phyloP scores from a whole-genome alignment of 116 monocot genomes.

The Phalaenopsis hybrid region DNA sequence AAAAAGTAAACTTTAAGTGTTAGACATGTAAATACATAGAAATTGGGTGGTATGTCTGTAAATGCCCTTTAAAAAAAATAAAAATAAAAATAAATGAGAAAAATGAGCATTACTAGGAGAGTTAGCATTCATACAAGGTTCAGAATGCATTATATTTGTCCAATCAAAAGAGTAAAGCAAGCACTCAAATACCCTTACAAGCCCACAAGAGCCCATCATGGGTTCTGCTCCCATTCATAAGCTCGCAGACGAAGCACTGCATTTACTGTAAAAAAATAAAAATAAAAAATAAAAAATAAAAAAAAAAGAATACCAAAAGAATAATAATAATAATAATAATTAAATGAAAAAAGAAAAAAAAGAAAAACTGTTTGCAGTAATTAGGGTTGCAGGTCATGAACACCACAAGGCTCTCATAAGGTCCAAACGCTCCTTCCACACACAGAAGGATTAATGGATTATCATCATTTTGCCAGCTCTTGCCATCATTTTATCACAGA shows the following conservation, averaged over 20 bases:
- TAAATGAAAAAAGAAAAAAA: no score
- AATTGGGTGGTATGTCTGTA: no score
- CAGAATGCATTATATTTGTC: neutral
- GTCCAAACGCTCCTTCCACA: neutral
- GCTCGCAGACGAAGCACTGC: neutral
- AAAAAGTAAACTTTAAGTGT: no score
- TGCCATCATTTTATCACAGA: constrained; percentile 11
- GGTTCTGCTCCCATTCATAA: neutral
- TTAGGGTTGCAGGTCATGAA: neutral
- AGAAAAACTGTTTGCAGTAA: neutral
- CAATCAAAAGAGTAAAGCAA: neutral
- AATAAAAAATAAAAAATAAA: neutral
- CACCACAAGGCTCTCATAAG: neutral
- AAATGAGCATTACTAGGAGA: neutral
- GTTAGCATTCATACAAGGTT: neutral
- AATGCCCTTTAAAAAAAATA: no score
- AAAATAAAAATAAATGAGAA: neutral
- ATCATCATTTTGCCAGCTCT: constrained; percentile 6
- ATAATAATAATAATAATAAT: no score
- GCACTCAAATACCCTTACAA: neutral
- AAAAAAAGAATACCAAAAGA: no score
- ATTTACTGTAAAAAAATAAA: neutral
- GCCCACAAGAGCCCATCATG: neutral
- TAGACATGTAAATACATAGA: no score
- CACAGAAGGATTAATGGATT: constrained; percentile 1